These are phyloP conservation scores for Berberis vulgaris DNA, from an alignment of 164 flowering plant genomes.

Conservation along the genomic window DNA sequence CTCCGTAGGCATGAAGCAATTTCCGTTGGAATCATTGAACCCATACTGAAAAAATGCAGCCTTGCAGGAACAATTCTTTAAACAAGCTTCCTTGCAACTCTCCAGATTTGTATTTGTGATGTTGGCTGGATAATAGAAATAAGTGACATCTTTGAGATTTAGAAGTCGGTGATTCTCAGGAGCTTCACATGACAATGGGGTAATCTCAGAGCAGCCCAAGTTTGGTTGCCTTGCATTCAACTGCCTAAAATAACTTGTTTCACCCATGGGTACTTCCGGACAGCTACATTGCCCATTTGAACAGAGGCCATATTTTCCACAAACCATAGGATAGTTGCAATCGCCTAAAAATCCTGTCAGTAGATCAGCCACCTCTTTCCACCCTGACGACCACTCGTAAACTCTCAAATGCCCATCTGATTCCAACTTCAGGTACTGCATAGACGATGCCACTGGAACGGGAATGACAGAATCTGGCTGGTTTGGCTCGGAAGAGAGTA, in stretches of 20 bases:
- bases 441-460: neutral
- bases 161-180: conserved; percentile 10
- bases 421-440: conserved; percentile 23
- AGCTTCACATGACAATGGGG: conserved; percentile 8
- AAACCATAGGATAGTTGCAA: conserved; percentile 19
- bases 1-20: conserved; percentile 15
- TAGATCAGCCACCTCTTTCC: conserved; percentile 13
- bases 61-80: conserved; percentile 6
- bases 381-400: conserved; percentile 14
- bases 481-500: neutral
- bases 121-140: conserved; percentile 7
- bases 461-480: neutral
- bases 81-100: conserved; percentile 16
- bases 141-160: conserved; percentile 8
- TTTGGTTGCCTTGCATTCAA: conserved; percentile 8
- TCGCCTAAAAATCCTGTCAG: neutral
- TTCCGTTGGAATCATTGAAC: conserved; percentile 4
- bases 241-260: conserved; percentile 10
- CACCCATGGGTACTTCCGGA: conserved; percentile 1
- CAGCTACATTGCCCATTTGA: conserved; percentile 17
- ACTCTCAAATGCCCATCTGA: conserved; percentile 26
- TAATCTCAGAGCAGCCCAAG: conserved; percentile 15
- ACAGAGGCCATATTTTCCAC: conserved; percentile 27
- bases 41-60: conserved; percentile 11
- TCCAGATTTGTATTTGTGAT: conserved; percentile 3